phyloP scores from a whole-genome alignment of 129 eudicot species.

The Scalesia atractyloides region DNA sequence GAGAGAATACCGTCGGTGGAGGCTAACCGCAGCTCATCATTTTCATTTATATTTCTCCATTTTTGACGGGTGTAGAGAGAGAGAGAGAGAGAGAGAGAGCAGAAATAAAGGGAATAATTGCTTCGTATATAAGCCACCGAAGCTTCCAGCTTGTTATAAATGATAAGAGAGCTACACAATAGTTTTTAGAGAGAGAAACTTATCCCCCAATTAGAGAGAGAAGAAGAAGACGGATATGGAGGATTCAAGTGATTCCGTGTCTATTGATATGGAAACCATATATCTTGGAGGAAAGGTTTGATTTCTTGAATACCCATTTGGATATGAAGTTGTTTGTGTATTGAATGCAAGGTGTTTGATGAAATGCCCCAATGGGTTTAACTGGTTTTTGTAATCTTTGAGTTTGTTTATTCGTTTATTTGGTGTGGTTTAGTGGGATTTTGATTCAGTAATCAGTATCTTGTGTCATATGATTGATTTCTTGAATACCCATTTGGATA shows the following conservation, averaged over 20 bases:
- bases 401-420: background rate
- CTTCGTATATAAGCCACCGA: conserved; percentile 76
- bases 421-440: too few relatives aligned
- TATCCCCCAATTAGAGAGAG: conserved; percentile 13
- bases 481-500: background rate
- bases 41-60: background rate
- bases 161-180: conserved; percentile 26
- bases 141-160: conserved; percentile 37
- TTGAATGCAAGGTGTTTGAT: conserved; percentile 34
- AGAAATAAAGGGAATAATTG: conserved; percentile 41
- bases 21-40: conserved; percentile 41
- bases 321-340: background rate
- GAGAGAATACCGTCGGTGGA: conserved; percentile 50
- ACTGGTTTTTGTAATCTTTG: background rate
- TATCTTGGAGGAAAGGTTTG: conserved; percentile 93
- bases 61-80: conserved; percentile 31
- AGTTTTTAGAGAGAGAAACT: conserved; percentile 34
- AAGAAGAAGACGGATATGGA: conserved; percentile 62
- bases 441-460: too few relatives aligned
- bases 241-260: conserved; percentile 74
- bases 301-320: background rate
- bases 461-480: background rate
- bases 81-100: conserved; percentile 22
- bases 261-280: conserved; percentile 87
- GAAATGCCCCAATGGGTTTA: conserved; percentile 27